Evolutionary conservation across 1,284 basidiomycete genomes (phyloP).

Genomic region (Naganishia cerealis): DNA sequence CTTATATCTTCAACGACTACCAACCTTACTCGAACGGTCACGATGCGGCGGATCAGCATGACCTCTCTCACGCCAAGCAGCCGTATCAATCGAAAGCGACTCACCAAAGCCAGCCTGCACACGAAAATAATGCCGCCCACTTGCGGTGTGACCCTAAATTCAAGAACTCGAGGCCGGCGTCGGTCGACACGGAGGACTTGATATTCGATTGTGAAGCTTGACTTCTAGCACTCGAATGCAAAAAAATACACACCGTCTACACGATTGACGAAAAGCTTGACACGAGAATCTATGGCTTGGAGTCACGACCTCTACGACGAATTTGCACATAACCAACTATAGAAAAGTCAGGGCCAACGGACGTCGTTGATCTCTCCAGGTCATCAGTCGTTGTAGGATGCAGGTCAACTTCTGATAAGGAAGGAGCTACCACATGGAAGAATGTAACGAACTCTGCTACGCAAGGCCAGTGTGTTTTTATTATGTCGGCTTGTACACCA

Average conservation of each 20-base stretch:
- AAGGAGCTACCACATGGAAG: too few relatives aligned
- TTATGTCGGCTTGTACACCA: too few relatives aligned
- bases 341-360: too few relatives aligned
- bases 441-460: too few relatives aligned
- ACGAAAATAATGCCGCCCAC: not conserved
- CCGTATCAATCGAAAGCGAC: not conserved
- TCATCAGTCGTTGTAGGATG: too few relatives aligned
- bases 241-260: too few relatives aligned
- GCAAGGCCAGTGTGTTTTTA: too few relatives aligned
- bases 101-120: not conserved
- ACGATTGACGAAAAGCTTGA: too few relatives aligned
- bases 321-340: not conserved
- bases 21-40: not conserved
- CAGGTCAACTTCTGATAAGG: too few relatives aligned
- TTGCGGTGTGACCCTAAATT: not conserved
- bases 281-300: not conserved
- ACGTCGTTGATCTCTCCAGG: too few relatives aligned
- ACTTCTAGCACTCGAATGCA: not conserved
- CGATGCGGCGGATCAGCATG: not conserved
- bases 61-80: not conserved
- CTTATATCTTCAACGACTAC: not conserved
- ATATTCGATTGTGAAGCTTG: conserved; percentile 21
- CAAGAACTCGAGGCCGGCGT: not conserved
- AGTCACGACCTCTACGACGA: not conserved
- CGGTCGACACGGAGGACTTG: conserved; percentile 12